Conservation (phyloP, 345 rosid genomes). For the Eucalyptus paniculata region DNA sequence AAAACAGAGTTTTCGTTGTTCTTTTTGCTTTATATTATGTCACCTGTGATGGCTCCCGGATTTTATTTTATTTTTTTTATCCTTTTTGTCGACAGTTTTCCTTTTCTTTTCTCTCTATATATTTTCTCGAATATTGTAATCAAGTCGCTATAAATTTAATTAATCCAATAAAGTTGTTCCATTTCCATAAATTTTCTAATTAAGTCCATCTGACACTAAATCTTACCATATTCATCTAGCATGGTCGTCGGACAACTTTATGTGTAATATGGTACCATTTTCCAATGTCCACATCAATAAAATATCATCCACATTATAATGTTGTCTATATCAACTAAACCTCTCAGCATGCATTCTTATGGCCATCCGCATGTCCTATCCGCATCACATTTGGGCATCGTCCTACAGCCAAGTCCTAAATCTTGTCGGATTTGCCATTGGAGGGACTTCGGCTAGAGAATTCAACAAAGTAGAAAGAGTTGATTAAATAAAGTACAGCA, state of each 20-base stretch:
- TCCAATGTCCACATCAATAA: accelerated
- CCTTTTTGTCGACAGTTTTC: not conserved
- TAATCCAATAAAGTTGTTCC: accelerated
- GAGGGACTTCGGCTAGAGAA: not conserved
- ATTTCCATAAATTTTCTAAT: not conserved
- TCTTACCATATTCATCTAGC: accelerated
- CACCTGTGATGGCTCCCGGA: not conserved
- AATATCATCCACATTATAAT: accelerated
- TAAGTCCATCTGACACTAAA: not conserved
- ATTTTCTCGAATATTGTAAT: not conserved
- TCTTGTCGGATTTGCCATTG: not conserved
- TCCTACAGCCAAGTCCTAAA: not conserved
- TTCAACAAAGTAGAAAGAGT: not conserved
- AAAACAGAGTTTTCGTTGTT: too few species aligned
- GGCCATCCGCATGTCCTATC: not conserved
- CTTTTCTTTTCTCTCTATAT: not conserved
- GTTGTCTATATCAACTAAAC: not conserved
- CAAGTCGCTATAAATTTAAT: not conserved
- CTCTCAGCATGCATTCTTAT: accelerated
- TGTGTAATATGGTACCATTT: not conserved
- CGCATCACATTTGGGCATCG: not conserved
- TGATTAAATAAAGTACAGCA: not conserved
- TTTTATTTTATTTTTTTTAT: not conserved
- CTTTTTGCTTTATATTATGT: accelerated
- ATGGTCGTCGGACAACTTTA: accelerated